Evolutionary conservation across 164 flowering plant genomes (phyloP), one percentile per base, ranked within the genome.

Genomic region (Kingdonia uniflora): DNA sequence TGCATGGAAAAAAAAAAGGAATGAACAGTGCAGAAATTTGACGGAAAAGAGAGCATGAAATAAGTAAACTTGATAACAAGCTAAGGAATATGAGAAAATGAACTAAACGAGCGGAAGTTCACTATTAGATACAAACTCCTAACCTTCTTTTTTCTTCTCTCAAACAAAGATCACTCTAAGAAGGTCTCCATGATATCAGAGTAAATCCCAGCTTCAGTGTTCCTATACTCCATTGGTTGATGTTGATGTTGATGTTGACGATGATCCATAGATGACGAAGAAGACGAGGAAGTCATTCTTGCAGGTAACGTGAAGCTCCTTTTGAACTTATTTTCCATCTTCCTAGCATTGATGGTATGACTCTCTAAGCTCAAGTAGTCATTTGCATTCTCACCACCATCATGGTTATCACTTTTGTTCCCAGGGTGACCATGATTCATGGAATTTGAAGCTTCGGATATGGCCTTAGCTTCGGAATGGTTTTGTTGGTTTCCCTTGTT

Each of bases 301-400:
- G 88, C 81, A 59, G 91, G 95, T 67, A 86, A 65, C 2, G 95
- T 87, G 58, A 73, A 84, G 81, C 95, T 82, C 74, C 95, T 78
- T 79, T 83, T 81, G 67, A 80, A 88, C 70, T 82, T 84, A 65
- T 75, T 74, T 24, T 79, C 90, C 76, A 76, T 74, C 67, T 78
- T 82, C 43, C 76, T 66, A 4, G 61, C 66, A 29, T 60, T 58
- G 40, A 68, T 72, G 0, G 73, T 60, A 57, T 87, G 77, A 63
- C 78, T 74, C 47, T 87, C 95, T 69, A 84, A 68, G 77, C 87
- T 81, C 81, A 85, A 69, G 61, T 81, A 85, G 54, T 83, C 95
- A 47, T 71, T 86, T 0, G 72, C 79, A 61, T 76, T 77, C n/a
- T 66, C 65, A 29, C 60, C 49, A 1, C 58, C 65, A 29, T 51